Percentiles rank a stretch among this genome's conserved stretches.
These are phyloP conservation scores for Vachellia collinsii DNA, from an alignment of 306 rosid species.

Conservation along the genomic window DNA sequence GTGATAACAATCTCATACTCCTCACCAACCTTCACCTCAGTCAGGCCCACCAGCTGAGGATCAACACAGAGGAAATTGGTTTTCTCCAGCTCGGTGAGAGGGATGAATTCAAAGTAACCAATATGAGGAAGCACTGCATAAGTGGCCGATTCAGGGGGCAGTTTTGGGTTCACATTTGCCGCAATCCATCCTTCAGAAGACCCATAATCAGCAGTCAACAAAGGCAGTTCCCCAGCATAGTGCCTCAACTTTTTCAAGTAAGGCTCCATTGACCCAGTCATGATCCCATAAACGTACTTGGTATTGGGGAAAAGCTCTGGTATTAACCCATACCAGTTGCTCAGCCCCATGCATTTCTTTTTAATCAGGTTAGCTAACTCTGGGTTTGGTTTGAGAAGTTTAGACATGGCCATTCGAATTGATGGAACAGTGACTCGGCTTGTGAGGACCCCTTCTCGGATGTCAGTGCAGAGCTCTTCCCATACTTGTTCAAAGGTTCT, in stretches of 20 bases:
- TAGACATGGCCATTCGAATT: conserved; percentile 64
- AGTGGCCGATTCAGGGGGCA: conserved; percentile 71
- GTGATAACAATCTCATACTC: conserved; percentile 72
- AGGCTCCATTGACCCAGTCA: conserved; percentile 97
- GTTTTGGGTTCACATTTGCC: conserved; percentile 70
- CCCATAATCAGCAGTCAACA: conserved; percentile 89
- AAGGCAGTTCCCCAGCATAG: conserved; percentile 74
- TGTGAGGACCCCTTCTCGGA: conserved; percentile 65
- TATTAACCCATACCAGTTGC: conserved; percentile 84
- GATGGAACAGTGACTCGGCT: conserved; percentile 54
- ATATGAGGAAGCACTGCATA: conserved; percentile 85
- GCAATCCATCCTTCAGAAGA: conserved; percentile 97
- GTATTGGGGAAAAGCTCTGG: conserved; percentile 84
- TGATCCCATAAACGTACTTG: conserved; percentile 75
- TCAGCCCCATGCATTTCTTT: conserved; percentile 57
- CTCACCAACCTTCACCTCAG: conserved; percentile 72
- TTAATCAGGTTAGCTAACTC: conserved; percentile 66
- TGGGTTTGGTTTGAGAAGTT: conserved; percentile 77
- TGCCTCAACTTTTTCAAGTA: conserved; percentile 80
- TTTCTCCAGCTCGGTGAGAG: conserved; percentile 39
- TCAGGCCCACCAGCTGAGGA: conserved; percentile 61
- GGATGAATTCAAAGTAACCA: conserved; percentile 90
- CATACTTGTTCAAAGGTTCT: conserved; percentile 76
- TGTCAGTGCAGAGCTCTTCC: conserved; percentile 75
- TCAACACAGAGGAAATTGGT: conserved; percentile 35